These are phyloP conservation scores for Tilletia caries DNA, from an alignment of 1,284 basidiomycete species.

Conservation along the genomic window DNA sequence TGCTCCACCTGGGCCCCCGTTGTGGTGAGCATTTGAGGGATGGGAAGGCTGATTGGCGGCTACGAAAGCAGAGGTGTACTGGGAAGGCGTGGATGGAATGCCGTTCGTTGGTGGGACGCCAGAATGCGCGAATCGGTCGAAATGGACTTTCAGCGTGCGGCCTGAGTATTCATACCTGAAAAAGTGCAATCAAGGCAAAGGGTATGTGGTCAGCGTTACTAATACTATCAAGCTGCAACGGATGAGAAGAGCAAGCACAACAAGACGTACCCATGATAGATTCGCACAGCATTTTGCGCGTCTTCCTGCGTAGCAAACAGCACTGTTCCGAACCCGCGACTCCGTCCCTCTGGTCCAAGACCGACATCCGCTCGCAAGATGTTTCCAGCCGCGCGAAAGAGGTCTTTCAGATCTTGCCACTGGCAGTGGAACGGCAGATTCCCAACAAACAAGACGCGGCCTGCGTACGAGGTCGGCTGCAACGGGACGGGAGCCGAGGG, in stretches of 20 bases:
- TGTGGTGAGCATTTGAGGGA: not conserved
- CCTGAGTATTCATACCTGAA: slow-evolving; percentile 79
- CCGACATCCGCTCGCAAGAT: slow-evolving; percentile 91
- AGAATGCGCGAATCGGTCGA: slow-evolving; percentile 59
- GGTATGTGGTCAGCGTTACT: not conserved
- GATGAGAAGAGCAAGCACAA: not conserved
- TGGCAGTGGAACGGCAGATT: slow-evolving; percentile 52
- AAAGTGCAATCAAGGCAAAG: not conserved
- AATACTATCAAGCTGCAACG: not conserved
- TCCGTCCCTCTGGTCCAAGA: slow-evolving; percentile 84
- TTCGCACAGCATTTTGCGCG: slow-evolving; percentile 74
- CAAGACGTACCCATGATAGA: slow-evolving; percentile 45
- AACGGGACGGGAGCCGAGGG: not conserved
- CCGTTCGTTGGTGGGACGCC: slow-evolving; percentile 18
- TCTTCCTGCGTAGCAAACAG: slow-evolving; percentile 86
- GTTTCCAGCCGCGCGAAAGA: slow-evolving; percentile 58
- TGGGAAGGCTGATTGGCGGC: slow-evolving; percentile 17
- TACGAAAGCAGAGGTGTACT: slow-evolving; percentile 50
- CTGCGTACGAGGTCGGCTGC: slow-evolving; percentile 33
- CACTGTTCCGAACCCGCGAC: slow-evolving; percentile 87
- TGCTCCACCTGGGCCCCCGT: no score
- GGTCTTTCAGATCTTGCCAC: slow-evolving; percentile 53
- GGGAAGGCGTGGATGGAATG: slow-evolving; percentile 43
- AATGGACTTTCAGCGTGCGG: slow-evolving; percentile 76
- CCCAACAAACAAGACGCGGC: slow-evolving; percentile 50